Conservation (phyloP, 164 flowering plant species). For the Vitis riparia region DNA sequence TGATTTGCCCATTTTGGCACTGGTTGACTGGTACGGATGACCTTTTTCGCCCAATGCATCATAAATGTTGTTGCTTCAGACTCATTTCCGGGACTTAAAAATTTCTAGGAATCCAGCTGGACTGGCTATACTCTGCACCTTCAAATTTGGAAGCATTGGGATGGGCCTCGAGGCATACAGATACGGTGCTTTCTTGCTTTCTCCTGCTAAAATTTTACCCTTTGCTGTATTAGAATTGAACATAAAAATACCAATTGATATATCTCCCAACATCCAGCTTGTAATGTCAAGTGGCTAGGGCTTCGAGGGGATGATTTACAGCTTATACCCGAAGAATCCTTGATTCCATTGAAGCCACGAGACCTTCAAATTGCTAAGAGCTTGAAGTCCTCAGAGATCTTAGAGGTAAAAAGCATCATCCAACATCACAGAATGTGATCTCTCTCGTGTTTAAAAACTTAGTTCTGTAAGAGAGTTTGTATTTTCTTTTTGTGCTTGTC, state of each 20-base stretch:
- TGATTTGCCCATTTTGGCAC: slow-evolving; percentile 65
- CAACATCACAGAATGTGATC: too few species aligned
- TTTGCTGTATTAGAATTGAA: background rate
- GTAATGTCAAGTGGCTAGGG: slow-evolving; percentile 95
- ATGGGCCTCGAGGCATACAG: slow-evolving; percentile 97
- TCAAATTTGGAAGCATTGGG: slow-evolving; percentile 88
- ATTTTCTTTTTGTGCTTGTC: slow-evolving; percentile 3
- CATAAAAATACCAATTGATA: background rate
- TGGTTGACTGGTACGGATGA: slow-evolving; percentile 81
- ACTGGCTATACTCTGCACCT: slow-evolving; percentile 84
- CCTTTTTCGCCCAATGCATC: background rate
- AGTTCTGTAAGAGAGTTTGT: too few species aligned
- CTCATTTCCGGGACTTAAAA: background rate
- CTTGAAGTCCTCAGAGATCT: slow-evolving; percentile 66
- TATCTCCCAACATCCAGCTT: slow-evolving; percentile 49
- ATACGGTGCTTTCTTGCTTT: slow-evolving; percentile 52
- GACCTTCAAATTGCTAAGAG: slow-evolving; percentile 91
- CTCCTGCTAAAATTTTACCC: background rate
- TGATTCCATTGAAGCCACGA: slow-evolving; percentile 60
- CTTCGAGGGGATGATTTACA: slow-evolving; percentile 74
- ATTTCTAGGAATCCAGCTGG: slow-evolving; percentile 89
- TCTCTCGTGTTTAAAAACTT: too few species aligned
- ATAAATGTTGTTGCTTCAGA: background rate
- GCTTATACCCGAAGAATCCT: slow-evolving; percentile 65
- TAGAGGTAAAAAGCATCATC: slow-evolving; percentile 45